phyloP scores from a whole-genome alignment of 768 basidiomycete genomes.

The Cyclocybe aegerita region DNA sequence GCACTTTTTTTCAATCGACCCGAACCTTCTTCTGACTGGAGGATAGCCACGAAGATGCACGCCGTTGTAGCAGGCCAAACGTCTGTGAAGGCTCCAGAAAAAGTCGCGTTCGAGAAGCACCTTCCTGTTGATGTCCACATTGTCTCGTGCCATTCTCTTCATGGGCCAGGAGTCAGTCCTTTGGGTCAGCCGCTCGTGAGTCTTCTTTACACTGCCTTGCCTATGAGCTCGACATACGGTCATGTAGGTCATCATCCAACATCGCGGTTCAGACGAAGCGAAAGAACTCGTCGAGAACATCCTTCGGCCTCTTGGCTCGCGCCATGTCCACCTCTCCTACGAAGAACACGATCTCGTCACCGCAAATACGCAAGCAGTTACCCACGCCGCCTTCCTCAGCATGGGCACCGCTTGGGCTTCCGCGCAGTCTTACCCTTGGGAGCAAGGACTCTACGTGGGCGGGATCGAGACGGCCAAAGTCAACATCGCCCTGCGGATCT shows the following conservation, averaged over 20 bases:
- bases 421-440: constrained; percentile 86
- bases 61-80: constrained; percentile 96
- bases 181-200: constrained; percentile 87
- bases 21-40: neutral
- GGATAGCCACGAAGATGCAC: constrained; percentile 82
- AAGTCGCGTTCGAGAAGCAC: constrained; percentile 81
- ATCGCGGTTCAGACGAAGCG: constrained; percentile 75
- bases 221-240: neutral
- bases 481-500: constrained; percentile 95
- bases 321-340: constrained; percentile 92
- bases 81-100: constrained; percentile 94
- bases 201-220: neutral
- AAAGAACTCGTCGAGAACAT: constrained; percentile 80
- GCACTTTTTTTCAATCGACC: constrained; percentile 31
- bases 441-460: constrained; percentile 90
- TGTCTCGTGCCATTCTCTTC: constrained; percentile 91
- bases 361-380: constrained; percentile 97
- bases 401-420: constrained; percentile 98
- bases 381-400: constrained; percentile 96
- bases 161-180: constrained; percentile 88
- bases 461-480: constrained; percentile 98
- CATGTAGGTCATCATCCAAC: constrained; percentile 80
- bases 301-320: constrained; percentile 74
- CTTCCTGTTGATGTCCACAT: constrained; percentile 87
- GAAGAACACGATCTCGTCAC: constrained; percentile 96